Evolutionary conservation across 2,329 filamentous ascomycete species (phyloP).

Genomic region (Catunica adiposa): DNA sequence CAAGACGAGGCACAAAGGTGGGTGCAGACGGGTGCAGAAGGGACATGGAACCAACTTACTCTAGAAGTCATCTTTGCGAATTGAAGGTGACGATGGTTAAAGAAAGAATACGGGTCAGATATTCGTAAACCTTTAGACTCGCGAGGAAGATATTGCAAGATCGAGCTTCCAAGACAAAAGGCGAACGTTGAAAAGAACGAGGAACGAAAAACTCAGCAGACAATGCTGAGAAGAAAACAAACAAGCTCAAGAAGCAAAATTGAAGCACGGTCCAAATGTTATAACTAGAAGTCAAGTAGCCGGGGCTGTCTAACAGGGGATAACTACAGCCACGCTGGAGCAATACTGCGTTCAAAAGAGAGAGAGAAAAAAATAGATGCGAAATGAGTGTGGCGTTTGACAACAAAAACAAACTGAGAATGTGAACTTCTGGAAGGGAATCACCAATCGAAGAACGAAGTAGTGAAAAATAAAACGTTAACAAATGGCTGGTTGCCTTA

Average conservation of each 20-base stretch:
- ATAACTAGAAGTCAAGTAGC: not conserved
- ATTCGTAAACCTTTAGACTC: not conserved
- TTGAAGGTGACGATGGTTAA: not conserved
- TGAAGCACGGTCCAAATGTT: not conserved
- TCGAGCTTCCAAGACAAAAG: not conserved
- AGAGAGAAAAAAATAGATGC: not conserved
- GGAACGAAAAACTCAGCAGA: not conserved
- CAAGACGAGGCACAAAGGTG: too few relatives aligned
- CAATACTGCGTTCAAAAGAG: not conserved
- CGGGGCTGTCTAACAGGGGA: not conserved
- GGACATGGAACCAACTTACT: constrained; percentile 11
- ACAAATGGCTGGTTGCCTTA: not conserved
- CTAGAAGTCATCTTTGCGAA: constrained; percentile 6
- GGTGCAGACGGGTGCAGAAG: too few relatives aligned
- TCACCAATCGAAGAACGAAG: not conserved
- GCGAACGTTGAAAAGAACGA: not conserved
- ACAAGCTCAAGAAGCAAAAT: not conserved
- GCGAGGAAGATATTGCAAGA: not conserved
- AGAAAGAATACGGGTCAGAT: not conserved
- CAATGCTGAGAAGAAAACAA: not conserved
- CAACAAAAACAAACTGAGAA: not conserved
- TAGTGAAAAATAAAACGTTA: not conserved
- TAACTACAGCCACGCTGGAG: not conserved
- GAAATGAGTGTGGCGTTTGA: not conserved
- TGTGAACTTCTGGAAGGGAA: not conserved